Conservation (phyloP, 768 basidiomycete species). For the Kwoniella dendrophila region DNA sequence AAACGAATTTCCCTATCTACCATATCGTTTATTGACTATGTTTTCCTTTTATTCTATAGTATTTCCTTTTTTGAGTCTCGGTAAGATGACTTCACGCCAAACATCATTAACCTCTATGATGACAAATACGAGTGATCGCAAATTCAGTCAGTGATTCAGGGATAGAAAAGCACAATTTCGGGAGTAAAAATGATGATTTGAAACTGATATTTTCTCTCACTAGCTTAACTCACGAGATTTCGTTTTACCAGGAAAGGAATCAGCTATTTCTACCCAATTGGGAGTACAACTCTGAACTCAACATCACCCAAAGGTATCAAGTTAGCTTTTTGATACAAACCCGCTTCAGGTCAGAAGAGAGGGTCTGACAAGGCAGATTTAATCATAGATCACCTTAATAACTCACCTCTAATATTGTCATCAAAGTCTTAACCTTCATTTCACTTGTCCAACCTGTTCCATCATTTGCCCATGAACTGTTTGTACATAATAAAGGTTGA, state of each 20-base stretch:
- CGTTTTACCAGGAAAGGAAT: slow-evolving; percentile 27
- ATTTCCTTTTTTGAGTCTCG: slow-evolving; percentile 34
- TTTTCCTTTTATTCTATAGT: slow-evolving; percentile 36
- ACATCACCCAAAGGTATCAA: background rate
- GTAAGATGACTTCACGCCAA: slow-evolving; percentile 42
- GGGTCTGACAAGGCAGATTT: background rate
- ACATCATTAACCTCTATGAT: slow-evolving; percentile 38
- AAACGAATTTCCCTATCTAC: too few relatives aligned
- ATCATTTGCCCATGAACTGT: slow-evolving; percentile 26
- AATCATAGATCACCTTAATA: background rate
- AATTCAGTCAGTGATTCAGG: background rate
- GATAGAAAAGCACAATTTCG: background rate
- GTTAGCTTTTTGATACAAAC: background rate
- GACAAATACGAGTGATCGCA: background rate
- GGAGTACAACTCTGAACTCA: slow-evolving; percentile 27
- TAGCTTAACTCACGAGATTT: slow-evolving; percentile 32
- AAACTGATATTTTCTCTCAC: background rate
- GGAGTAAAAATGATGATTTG: too few relatives aligned
- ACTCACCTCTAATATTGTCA: slow-evolving; percentile 32
- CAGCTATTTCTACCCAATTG: slow-evolving; percentile 31
- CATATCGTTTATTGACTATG: too few relatives aligned
- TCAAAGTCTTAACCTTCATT: slow-evolving; percentile 27
- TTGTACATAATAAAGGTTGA: slow-evolving; percentile 18
- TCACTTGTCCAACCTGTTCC: slow-evolving; percentile 25
- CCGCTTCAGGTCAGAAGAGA: background rate